These are phyloP conservation scores for Claviceps quebecensis DNA, from an alignment of 2,329 filamentous ascomycete genomes.

Conservation along the genomic window DNA sequence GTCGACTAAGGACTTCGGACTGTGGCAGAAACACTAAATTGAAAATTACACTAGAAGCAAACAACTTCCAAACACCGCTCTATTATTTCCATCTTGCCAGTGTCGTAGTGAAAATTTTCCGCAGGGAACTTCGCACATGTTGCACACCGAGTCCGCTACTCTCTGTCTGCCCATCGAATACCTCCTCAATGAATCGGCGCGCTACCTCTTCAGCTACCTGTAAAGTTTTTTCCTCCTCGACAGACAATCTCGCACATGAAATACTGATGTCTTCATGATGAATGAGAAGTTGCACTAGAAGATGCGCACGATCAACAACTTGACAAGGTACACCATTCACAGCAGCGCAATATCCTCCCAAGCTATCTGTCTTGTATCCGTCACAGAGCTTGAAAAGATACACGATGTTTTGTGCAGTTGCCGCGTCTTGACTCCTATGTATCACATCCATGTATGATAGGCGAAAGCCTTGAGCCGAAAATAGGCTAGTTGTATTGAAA, in stretches of 20 bases:
- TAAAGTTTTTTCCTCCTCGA: slow-evolving; percentile 50
- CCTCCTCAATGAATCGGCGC: slow-evolving; percentile 37
- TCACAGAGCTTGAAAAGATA: slow-evolving; percentile 58
- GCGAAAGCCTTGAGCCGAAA: slow-evolving; percentile 31
- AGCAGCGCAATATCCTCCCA: slow-evolving; percentile 72
- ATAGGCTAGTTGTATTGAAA: slow-evolving; percentile 49
- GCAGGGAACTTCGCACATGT: slow-evolving; percentile 8
- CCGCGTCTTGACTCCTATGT: slow-evolving; percentile 35
- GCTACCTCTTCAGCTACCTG: slow-evolving; percentile 49
- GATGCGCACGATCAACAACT: slow-evolving; percentile 63
- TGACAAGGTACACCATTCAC: slow-evolving; percentile 67
- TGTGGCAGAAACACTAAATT: not conserved
- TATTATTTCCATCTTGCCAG: not conserved
- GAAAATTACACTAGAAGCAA: not conserved
- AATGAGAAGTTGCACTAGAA: slow-evolving; percentile 52
- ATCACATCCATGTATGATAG: slow-evolving; percentile 61
- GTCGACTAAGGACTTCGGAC: not conserved
- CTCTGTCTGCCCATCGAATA: slow-evolving; percentile 6
- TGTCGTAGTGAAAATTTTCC: not conserved
- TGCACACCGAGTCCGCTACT: slow-evolving; percentile 2
- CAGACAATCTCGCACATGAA: slow-evolving; percentile 54
- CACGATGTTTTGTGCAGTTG: slow-evolving; percentile 48
- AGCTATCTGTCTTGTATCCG: slow-evolving; percentile 66
- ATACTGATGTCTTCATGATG: slow-evolving; percentile 64
- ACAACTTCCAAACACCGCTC: not conserved